phyloP scores from a whole-genome alignment of 2,329 filamentous ascomycete species.

The Fusarium lyarnte region DNA sequence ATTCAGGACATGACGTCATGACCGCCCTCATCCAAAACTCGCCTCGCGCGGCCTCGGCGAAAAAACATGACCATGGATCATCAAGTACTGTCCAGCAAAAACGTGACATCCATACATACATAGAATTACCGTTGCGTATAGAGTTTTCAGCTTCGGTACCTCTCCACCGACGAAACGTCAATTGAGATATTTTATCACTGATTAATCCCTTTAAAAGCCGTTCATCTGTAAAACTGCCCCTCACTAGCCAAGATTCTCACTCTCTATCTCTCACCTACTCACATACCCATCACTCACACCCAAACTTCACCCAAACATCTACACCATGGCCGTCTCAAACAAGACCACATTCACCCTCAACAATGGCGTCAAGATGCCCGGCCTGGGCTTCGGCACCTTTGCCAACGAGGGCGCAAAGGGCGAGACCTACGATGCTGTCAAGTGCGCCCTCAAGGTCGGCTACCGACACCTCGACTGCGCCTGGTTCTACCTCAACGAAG shows the following conservation, averaged over 20 bases:
- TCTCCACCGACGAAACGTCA: conserved; percentile 3
- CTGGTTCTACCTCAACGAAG: conserved; percentile 57
- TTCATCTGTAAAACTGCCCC: not conserved
- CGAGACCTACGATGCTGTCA: conserved; percentile 47
- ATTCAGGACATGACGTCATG: conserved; percentile 21
- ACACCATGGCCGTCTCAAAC: conserved; percentile 37
- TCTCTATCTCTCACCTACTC: conserved; percentile 1
- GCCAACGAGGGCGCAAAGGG: conserved; percentile 65
- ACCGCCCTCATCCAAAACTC: not conserved
- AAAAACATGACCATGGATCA: conserved; percentile 3
- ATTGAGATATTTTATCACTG: conserved; percentile 19
- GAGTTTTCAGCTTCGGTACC: not conserved
- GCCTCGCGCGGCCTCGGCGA: conserved; percentile 21
- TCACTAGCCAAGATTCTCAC: not conserved
- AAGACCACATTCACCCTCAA: conserved; percentile 55
- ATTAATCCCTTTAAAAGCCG: conserved; percentile 21
- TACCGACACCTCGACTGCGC: conserved; percentile 61
- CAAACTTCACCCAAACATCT: conserved; percentile 11
- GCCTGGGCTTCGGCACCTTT: conserved; percentile 72
- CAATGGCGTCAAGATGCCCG: conserved; percentile 68
- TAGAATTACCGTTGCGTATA: not conserved
- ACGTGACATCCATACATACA: not conserved
- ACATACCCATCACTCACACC: conserved; percentile 3
- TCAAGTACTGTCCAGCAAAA: conserved; percentile 2
- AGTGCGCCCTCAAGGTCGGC: conserved; percentile 54